Evolutionary conservation across 352 stramenopile genomes (phyloP).

Genomic region (Thraustotheca clavata): DNA sequence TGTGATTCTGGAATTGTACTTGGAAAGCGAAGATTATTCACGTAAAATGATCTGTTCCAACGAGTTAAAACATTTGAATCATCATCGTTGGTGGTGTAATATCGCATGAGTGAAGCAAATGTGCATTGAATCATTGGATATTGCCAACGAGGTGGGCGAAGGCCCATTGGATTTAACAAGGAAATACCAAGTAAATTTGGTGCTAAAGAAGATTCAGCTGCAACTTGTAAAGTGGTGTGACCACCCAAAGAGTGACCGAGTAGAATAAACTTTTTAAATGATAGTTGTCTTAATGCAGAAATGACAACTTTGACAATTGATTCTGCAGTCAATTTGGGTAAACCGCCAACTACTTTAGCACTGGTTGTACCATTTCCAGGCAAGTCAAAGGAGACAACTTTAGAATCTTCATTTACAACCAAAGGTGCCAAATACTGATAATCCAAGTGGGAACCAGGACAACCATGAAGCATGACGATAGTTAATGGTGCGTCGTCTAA

Average conservation of each 20-base stretch:
- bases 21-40: constrained; percentile 38
- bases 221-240: constrained; percentile 34
- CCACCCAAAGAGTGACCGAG: constrained; percentile 60
- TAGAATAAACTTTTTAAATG: constrained; percentile 37
- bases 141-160: constrained; percentile 28
- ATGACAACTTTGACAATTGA: constrained; percentile 29
- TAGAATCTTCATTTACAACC: constrained; percentile 31
- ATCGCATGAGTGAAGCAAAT: constrained; percentile 30
- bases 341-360: constrained; percentile 32
- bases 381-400: constrained; percentile 51
- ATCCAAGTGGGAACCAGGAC: neutral
- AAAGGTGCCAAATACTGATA: constrained; percentile 1
- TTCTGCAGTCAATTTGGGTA: constrained; percentile 33
- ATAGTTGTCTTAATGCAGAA: constrained; percentile 28
- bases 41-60: constrained; percentile 38
- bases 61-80: constrained; percentile 21
- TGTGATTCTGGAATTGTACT: constrained; percentile 34
- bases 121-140: constrained; percentile 24
- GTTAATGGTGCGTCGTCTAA: neutral
- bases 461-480: constrained; percentile 6
- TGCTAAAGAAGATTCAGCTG: constrained; percentile 32
- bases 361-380: constrained; percentile 46
- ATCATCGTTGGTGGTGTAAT: constrained; percentile 25
- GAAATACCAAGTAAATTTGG: constrained; percentile 38
- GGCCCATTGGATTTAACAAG: constrained; percentile 39